phyloP scores from a whole-genome alignment of 108 stramenopile species.

The Skeletonema grethae region DNA sequence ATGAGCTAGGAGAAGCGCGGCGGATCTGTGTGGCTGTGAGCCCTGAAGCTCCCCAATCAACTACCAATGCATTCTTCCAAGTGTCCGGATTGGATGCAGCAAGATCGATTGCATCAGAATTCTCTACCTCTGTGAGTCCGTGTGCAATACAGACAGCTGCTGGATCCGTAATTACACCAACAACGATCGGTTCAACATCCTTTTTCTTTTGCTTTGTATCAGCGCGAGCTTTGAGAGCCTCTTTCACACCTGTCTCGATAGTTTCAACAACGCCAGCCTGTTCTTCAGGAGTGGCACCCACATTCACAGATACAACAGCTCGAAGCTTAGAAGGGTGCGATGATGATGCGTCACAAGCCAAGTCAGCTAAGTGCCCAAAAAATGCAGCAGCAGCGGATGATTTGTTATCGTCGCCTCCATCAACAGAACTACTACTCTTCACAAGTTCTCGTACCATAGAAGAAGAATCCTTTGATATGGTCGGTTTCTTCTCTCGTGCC shows the following conservation, averaged over 20 bases:
- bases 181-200: slow-evolving; percentile 22
- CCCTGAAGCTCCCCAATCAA: slow-evolving; percentile 75
- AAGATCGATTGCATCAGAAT: slow-evolving; percentile 28
- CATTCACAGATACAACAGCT: slow-evolving; percentile 50
- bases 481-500: slow-evolving; percentile 41
- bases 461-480: slow-evolving; percentile 43
- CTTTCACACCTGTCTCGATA: slow-evolving; percentile 42
- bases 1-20: slow-evolving; percentile 32
- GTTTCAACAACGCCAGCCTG: slow-evolving; percentile 38
- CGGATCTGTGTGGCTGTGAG: slow-evolving; percentile 58
- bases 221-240: slow-evolving; percentile 31
- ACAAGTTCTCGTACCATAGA: slow-evolving; percentile 48
- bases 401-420: slow-evolving; percentile 20
- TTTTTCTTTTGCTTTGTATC: slow-evolving; percentile 42
- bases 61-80: slow-evolving; percentile 54
- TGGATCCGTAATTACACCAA: slow-evolving; percentile 54
- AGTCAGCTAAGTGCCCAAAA: slow-evolving; percentile 48
- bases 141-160: slow-evolving; percentile 59
- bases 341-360: slow-evolving; percentile 56
- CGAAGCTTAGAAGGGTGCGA: slow-evolving; percentile 50
- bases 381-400: slow-evolving; percentile 42
- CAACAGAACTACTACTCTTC: slow-evolving; percentile 26
- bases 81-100: slow-evolving; percentile 21
- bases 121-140: slow-evolving; percentile 48
- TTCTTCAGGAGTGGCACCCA: slow-evolving; percentile 37